Percentiles rank a stretch among this genome's conserved stretches.
Conservation (phyloP, 2,329 filamentous ascomycete species). For the Pestalotiopsis sp. region DNA sequence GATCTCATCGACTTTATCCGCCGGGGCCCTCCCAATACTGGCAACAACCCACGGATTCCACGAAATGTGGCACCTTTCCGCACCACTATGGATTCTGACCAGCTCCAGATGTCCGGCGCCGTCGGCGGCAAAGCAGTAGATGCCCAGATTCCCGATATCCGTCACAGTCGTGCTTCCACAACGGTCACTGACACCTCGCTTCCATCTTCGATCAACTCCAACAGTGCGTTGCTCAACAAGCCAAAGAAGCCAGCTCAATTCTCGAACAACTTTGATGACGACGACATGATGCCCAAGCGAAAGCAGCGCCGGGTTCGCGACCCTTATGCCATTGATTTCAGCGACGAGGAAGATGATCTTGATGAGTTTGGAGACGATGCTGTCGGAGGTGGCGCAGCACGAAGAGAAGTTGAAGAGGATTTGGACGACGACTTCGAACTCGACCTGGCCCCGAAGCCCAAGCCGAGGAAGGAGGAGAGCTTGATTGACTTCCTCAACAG, state of each 20-base stretch:
- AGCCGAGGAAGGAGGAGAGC: conserved; percentile 61
- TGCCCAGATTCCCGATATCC: conserved; percentile 56
- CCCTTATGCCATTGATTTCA: conserved; percentile 89
- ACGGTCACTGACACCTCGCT: conserved; percentile 60
- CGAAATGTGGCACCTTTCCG: conserved; percentile 84
- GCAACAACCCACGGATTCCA: conserved; percentile 71
- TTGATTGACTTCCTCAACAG: conserved; percentile 74
- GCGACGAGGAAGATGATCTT: conserved; percentile 67
- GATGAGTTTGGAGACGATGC: conserved; percentile 32
- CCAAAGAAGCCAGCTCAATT: conserved; percentile 38
- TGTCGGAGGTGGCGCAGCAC: not conserved
- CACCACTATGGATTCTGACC: conserved; percentile 83
- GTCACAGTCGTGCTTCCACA: conserved; percentile 58
- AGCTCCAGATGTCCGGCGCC: conserved; percentile 54
- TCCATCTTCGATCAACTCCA: conserved; percentile 72
- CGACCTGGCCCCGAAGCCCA: conserved; percentile 44
- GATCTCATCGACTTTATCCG: conserved; percentile 96
- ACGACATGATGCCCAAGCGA: conserved; percentile 64
- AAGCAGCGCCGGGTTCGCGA: conserved; percentile 81
- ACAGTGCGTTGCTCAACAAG: conserved; percentile 65
- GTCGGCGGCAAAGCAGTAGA: conserved; percentile 59
- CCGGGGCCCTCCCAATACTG: conserved; percentile 70
- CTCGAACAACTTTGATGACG: conserved; percentile 47
- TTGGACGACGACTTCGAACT: conserved; percentile 50
- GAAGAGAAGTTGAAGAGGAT: not conserved